Evolutionary conservation across 1,284 basidiomycete genomes (phyloP).

Genomic region (Cryptococcus amylolentus): DNA sequence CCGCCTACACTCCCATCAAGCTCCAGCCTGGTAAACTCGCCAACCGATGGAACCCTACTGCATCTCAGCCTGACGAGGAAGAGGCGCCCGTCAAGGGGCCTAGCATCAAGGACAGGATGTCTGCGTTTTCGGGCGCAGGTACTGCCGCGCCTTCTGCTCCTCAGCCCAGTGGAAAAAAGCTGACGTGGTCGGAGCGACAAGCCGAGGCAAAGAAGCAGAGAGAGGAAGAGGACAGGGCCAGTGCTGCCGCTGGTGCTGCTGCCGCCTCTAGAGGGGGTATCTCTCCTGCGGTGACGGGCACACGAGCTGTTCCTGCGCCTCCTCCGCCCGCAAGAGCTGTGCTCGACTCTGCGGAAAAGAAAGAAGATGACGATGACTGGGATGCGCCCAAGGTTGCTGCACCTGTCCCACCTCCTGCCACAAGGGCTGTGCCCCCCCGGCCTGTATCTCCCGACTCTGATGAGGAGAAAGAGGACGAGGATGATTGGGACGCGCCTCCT

Average conservation of each 20-base stretch:
- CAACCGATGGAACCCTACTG: slow-evolving; percentile 68
- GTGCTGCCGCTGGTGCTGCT: slow-evolving; percentile 56
- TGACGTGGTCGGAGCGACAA: slow-evolving; percentile 88
- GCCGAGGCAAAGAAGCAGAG: slow-evolving; percentile 77
- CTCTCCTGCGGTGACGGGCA: slow-evolving; percentile 4
- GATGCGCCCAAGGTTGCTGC: slow-evolving; percentile 8
- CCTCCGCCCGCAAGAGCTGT: too few relatives aligned
- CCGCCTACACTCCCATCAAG: slow-evolving; percentile 80
- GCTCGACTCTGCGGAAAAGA: slow-evolving; percentile 18
- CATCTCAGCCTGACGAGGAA: slow-evolving; percentile 52
- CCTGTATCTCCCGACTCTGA: slow-evolving; percentile 46
- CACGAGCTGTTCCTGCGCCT: neutral
- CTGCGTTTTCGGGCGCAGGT: slow-evolving; percentile 32
- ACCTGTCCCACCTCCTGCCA: slow-evolving; percentile 17
- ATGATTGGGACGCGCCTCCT: slow-evolving; percentile 39
- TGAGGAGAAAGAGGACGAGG: slow-evolving; percentile 39
- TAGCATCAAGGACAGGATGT: slow-evolving; percentile 42
- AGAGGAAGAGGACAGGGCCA: slow-evolving; percentile 72
- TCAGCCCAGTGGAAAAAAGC: slow-evolving; percentile 58
- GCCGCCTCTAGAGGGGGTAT: slow-evolving; percentile 14
- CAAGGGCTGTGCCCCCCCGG: slow-evolving; percentile 24
- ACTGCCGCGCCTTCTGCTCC: slow-evolving; percentile 12
- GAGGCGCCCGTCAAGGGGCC: slow-evolving; percentile 35
- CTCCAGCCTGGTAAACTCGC: slow-evolving; percentile 74
- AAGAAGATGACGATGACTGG: too few relatives aligned